These are phyloP conservation scores for Hordeum pubiflorum DNA, from an alignment of 202 grass and related monocot species.

Conservation along the genomic window DNA sequence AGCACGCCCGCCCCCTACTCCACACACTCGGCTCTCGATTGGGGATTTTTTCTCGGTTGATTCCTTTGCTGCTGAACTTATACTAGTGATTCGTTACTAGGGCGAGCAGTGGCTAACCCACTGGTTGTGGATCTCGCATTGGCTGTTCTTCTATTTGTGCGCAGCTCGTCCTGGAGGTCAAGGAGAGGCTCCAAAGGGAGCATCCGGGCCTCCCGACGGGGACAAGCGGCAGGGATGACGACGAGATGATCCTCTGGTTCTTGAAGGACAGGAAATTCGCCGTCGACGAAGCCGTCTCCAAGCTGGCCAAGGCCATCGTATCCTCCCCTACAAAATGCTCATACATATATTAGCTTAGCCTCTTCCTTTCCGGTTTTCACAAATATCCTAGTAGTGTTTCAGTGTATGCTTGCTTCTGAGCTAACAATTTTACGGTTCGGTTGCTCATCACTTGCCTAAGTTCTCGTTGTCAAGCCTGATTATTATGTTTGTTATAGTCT, in stretches of 20 bases:
- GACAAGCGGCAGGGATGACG: conserved; percentile 68
- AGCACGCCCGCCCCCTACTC: not conserved
- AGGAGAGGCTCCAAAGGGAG: conserved; percentile 54
- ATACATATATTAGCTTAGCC: not conserved
- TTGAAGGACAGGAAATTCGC: conserved; percentile 80
- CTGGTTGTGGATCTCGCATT: not conserved
- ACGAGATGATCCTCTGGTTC: conserved; percentile 93
- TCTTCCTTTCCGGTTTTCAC: not conserved
- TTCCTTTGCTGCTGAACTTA: not conserved
- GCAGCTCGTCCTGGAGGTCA: conserved; percentile 77
- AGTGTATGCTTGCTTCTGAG: too few species aligned
- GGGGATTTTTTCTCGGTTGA: too few species aligned
- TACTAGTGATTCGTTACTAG: not conserved
- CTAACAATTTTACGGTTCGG: not conserved
- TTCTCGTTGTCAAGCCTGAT: not conserved
- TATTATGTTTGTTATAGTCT: not conserved
- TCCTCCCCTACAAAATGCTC: conserved; percentile 14
- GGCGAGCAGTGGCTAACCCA: not conserved
- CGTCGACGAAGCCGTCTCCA: conserved; percentile 51
- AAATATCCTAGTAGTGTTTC: not conserved
- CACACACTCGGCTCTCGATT: not conserved
- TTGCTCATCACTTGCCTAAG: not conserved
- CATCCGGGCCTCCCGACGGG: conserved; percentile 58
- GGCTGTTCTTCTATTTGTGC: not conserved
- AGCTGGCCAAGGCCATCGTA: conserved; percentile 86